Evolutionary conservation across 208 protist genomes (phyloP).

Genomic region (Trypanosoma cruzi): DNA sequence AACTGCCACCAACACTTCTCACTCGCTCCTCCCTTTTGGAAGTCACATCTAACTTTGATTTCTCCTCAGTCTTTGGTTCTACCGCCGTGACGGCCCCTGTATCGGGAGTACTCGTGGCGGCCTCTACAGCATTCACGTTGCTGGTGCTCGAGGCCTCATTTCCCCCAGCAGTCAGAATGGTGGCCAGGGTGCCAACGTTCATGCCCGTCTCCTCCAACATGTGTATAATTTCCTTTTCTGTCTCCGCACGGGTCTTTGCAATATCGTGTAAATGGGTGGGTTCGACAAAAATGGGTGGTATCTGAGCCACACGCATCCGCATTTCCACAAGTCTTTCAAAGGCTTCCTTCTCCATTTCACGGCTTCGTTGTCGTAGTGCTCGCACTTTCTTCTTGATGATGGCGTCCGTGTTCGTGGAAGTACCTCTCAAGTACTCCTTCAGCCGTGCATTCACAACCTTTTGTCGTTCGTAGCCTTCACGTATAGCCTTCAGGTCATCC

Average conservation of each 20-base stretch:
- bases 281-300: slow-evolving; percentile 86
- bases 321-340: slow-evolving; percentile 67
- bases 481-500: slow-evolving; percentile 32
- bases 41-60: background rate
- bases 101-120: slow-evolving; percentile 2
- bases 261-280: slow-evolving; percentile 65
- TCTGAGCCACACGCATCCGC: slow-evolving; percentile 59
- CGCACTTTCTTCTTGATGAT: slow-evolving; percentile 65
- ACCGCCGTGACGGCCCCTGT: background rate
- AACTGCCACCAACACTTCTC: background rate
- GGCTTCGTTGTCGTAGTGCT: slow-evolving; percentile 43
- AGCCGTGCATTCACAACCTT: slow-evolving; percentile 67
- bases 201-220: slow-evolving; percentile 72
- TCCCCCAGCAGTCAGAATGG: slow-evolving; percentile 31
- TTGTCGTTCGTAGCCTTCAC: slow-evolving; percentile 26
- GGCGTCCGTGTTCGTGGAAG: slow-evolving; percentile 46
- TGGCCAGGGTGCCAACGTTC: slow-evolving; percentile 51
- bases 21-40: background rate
- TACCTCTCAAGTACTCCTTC: slow-evolving; percentile 53
- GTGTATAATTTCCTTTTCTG: slow-evolving; percentile 68
- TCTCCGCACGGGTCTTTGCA: slow-evolving; percentile 58
- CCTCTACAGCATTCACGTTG: slow-evolving; percentile 1
- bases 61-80: background rate
- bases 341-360: slow-evolving; percentile 53
- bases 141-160: slow-evolving; percentile 4